Conservation (phyloP, 345 rosid species). For the Eucalyptus sp. region DNA sequence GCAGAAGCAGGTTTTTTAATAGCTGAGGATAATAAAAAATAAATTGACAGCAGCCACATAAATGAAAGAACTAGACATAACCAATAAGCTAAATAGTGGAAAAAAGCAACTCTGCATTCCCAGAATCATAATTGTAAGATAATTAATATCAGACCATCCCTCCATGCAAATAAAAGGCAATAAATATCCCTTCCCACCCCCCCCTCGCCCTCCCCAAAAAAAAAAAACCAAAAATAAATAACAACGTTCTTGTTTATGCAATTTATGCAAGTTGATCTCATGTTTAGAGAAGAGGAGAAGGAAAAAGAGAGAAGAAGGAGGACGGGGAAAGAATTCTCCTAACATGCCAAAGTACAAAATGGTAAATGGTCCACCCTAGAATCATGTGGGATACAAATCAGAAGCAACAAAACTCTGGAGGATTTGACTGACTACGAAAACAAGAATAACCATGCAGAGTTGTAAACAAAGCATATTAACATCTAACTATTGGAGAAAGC, state of each 20-base stretch:
- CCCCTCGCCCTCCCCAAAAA: no score
- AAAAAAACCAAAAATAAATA: neutral
- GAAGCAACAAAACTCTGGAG: neutral
- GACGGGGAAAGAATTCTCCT: neutral
- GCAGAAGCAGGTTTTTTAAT: neutral
- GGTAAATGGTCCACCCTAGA: neutral
- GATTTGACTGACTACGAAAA: neutral
- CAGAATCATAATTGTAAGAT: neutral
- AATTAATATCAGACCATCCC: neutral
- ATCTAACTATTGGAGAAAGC: neutral
- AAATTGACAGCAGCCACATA: neutral
- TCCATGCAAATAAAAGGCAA: neutral
- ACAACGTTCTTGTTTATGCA: neutral
- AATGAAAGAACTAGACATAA: neutral
- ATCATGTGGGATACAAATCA: neutral
- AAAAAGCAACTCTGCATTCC: neutral
- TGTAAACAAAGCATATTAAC: neutral
- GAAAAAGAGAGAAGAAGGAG: neutral
- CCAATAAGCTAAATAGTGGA: neutral
- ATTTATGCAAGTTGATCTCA: neutral
- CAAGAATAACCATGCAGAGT: neutral
- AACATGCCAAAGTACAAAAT: neutral
- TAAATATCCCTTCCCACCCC: no score
- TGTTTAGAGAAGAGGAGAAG: neutral
- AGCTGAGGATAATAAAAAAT: no score